These are phyloP conservation scores for Kodamaea plutei DNA, from an alignment of 1,139 yeast species.

Conservation along the genomic window DNA sequence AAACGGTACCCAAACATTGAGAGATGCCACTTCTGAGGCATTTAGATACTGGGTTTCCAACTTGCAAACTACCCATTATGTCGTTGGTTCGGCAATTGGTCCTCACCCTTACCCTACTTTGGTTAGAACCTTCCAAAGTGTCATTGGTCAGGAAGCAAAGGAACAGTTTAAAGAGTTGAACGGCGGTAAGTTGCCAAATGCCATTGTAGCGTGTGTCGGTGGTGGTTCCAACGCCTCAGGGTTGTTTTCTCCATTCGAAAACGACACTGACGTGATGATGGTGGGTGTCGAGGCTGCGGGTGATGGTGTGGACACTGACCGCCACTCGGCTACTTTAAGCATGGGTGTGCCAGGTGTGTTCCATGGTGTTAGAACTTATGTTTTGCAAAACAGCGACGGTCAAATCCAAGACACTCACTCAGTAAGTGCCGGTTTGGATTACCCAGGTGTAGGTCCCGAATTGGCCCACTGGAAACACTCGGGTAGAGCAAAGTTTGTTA, in stretches of 20 bases:
- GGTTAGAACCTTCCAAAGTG: constrained; percentile 97
- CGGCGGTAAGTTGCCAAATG: constrained; percentile 82
- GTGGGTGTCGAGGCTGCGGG: constrained; percentile 99
- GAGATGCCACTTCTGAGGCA: constrained; percentile 98
- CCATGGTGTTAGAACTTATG: constrained; percentile 96
- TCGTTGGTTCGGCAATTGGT: constrained; percentile 97
- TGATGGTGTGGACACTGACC: constrained; percentile 82
- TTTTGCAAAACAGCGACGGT: constrained; percentile 86
- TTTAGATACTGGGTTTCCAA: constrained; percentile 94
- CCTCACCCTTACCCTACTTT: constrained; percentile 98
- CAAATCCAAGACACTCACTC: constrained; percentile 98
- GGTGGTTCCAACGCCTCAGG: constrained; percentile 99
- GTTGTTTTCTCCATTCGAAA: constrained; percentile 89
- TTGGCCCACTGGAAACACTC: constrained; percentile 91
- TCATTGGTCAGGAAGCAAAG: constrained; percentile 92
- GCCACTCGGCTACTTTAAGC: constrained; percentile 90
- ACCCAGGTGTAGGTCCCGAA: constrained; percentile 99
- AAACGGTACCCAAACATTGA: constrained; percentile 90
- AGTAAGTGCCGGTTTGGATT: constrained; percentile 96
- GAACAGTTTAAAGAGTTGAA: constrained; percentile 79
- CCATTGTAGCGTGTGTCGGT: constrained; percentile 97
- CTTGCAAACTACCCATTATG: constrained; percentile 81
- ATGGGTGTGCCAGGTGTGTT: constrained; percentile 95
- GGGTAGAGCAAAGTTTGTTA: constrained; percentile 86
- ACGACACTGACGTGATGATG: constrained; percentile 70